Conservation (phyloP, 202 grass and related monocot genomes). For the Alloteropsis angusta region DNA sequence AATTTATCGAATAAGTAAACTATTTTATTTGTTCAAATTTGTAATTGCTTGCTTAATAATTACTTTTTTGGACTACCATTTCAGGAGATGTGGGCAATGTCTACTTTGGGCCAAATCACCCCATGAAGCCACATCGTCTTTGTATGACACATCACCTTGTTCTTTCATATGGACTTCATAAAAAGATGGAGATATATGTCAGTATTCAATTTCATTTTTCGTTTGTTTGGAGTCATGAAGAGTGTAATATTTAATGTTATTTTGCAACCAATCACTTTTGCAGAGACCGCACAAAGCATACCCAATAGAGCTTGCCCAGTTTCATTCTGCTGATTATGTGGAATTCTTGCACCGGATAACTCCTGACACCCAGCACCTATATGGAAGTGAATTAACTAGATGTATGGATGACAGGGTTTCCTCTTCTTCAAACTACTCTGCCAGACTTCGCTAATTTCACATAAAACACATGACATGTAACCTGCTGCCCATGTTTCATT, state of each 20-base stretch:
- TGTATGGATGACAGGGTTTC: constrained; percentile 48
- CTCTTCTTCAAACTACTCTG: constrained; percentile 19
- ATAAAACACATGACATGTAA: neutral
- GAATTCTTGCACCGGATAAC: constrained; percentile 97
- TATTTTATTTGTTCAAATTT: neutral
- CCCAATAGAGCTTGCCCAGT: constrained; percentile 88
- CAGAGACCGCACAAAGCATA: constrained; percentile 98
- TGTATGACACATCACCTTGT: constrained; percentile 99
- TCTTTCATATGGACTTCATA: constrained; percentile 86
- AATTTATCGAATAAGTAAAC: neutral
- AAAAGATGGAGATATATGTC: constrained; percentile 99
- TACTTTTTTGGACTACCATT: constrained; percentile 7
- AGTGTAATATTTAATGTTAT: constrained; percentile 5
- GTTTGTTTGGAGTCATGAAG: constrained; percentile 11
- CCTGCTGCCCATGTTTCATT: constrained; percentile 7
- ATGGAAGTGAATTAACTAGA: constrained; percentile 74
- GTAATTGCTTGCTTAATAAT: neutral
- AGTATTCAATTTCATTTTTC: constrained; percentile 30
- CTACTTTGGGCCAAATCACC: constrained; percentile 97
- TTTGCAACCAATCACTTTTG: constrained; percentile 28
- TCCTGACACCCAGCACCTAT: constrained; percentile 72
- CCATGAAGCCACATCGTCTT: constrained; percentile 96
- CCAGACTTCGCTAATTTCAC: constrained; percentile 17
- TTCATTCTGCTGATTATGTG: constrained; percentile 97
- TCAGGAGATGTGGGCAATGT: constrained; percentile 93